Evolutionary conservation across 2,329 filamentous ascomycete genomes (phyloP), one percentile per base, ranked within the genome.

Genomic region (Periconia digitata): DNA sequence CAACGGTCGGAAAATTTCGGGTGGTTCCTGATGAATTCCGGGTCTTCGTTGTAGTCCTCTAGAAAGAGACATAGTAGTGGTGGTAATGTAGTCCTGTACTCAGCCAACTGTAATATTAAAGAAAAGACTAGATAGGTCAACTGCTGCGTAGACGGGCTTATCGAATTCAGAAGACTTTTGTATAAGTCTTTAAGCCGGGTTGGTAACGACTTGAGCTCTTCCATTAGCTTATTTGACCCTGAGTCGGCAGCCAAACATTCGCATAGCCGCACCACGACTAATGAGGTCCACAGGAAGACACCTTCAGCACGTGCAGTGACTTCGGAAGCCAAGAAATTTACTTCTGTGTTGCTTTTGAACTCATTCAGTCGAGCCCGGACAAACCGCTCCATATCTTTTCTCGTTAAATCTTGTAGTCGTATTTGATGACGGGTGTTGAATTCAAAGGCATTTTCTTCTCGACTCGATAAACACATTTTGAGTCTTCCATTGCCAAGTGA

Each of bases 401-500:
- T 18, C 12, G 51, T 50, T 6, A 51, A 24, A 21, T 46, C 47
- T 39, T 54, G 47, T 6, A 54, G 38, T 15, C 44, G 27, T 13
- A 54, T 17, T 18, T 41, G 34, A 8, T 21, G 7, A 22, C 48
- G 37, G 6, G 27, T 35, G 22, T 54, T 37, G 24, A 27, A 27
- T 10, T 47, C 16, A 36, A 57, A 53, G 5, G 49, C 44, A 23
- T 47, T 41, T 20, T 53, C 36, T 16, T 49, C 51, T 29, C 51
- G 32, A 40, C 54, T 57, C 16, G 51, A 57, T 7, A 27, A 1
- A 53, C 51, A 39, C 51, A 57, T 12, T 16, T 55, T 57, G 13
- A 53, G n/a, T 42, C 6, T 24, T 17, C 41, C 44, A 4, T 8
- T 5, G 10, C 41, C 39, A 37, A 7, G 17, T 6, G 23, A n/a